Evolutionary conservation across 352 stramenopile species (phyloP), one percentile per base, ranked within the genome.

Genomic region (Pythium sp.): DNA sequence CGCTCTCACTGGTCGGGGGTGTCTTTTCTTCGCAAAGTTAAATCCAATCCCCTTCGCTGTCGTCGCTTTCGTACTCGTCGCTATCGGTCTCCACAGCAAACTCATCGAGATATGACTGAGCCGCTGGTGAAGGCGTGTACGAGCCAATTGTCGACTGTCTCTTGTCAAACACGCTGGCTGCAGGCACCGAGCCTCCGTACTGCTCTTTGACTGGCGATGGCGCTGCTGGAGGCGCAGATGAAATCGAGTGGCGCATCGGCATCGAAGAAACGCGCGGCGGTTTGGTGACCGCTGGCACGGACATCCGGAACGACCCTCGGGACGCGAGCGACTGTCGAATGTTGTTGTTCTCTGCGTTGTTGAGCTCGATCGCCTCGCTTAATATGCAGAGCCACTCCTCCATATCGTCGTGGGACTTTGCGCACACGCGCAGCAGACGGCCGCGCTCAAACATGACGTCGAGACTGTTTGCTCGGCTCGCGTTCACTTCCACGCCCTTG

Each of bases 21-120:
- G 20, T 30, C 60, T 58, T 30, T 49, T 47, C 12, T 24, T 18
- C 28, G n/a, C 12, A 20, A 24, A 34, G 26, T 24, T 89, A 91
- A 72, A 91, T 90, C 82, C 81, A 91, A 72, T 94, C 86, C 54
- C 83, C 84, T 68, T 94, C 86, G 41, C 80, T 90, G 49, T 92
- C 82, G 62, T 89, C 81, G 58, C 78, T 89, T 30, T 77, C 74
- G 65, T 78, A 77, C 32, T 81, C 69, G 24, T 74, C 71, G 57
- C 84, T 91, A 58, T 87, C 69, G 22, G 71, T 77, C 55, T 79
- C 78, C 51, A 85, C 78, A 34, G 79, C 58, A 18, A 67, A 75
- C 69, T 82, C 70, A 4, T 82, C 70, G 6, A 72, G 56, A 57
- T 77, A 77, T 24, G 72, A 83, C 55, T 72, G 77, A 9, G 43